Conservation (phyloP, 768 basidiomycete species). For the Termitomyces titanicus region DNA sequence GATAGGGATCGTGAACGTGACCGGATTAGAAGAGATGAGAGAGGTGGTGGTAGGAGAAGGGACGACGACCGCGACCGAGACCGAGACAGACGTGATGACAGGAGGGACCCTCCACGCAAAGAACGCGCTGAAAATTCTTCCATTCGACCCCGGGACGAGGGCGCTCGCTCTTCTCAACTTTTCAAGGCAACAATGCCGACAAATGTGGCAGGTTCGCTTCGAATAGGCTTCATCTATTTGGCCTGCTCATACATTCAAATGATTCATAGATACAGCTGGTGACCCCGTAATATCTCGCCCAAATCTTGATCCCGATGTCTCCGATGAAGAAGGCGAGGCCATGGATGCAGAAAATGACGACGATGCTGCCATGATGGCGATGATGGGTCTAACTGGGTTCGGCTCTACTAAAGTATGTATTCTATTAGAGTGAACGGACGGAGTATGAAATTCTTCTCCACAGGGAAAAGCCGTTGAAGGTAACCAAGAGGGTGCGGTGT, state of each 20-base stretch:
- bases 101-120: slow-evolving; percentile 19
- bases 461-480: slow-evolving; percentile 80
- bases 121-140: slow-evolving; percentile 12
- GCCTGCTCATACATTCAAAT: background rate
- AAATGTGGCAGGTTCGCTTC: slow-evolving; percentile 2
- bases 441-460: background rate
- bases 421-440: background rate
- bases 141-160: background rate
- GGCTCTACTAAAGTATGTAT: slow-evolving; percentile 78
- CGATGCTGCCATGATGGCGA: slow-evolving; percentile 79
- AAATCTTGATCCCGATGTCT: slow-evolving; percentile 39
- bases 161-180: slow-evolving; percentile 12
- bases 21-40: slow-evolving; percentile 31
- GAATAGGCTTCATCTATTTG: background rate
- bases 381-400: slow-evolving; percentile 89
- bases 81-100: slow-evolving; percentile 16
- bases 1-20: slow-evolving; percentile 9
- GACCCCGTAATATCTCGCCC: slow-evolving; percentile 19
- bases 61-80: slow-evolving; percentile 19
- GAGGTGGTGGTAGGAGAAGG: slow-evolving; percentile 26
- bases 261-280: background rate
- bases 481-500: slow-evolving; percentile 69
- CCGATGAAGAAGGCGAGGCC: slow-evolving; percentile 45
- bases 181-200: slow-evolving; percentile 9
- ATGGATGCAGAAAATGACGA: slow-evolving; percentile 60